These are phyloP conservation scores for Heteromeles arbutifolia DNA, from an alignment of 306 rosid species.

Conservation along the genomic window DNA sequence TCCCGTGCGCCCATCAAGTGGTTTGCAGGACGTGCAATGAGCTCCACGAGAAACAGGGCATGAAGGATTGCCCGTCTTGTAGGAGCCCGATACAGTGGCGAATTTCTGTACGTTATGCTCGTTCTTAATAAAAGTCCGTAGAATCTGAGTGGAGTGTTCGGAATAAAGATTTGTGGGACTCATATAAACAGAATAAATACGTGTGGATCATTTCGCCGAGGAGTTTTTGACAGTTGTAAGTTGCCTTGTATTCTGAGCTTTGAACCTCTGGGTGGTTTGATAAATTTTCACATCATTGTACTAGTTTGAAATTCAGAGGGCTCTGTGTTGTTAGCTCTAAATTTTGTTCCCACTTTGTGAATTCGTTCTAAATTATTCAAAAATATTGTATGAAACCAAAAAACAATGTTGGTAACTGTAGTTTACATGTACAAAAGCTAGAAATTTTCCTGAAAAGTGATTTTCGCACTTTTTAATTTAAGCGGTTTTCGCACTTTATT, in stretches of 20 bases:
- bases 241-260: slow-evolving; percentile 27
- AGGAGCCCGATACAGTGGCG: slow-evolving; percentile 85
- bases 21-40: slow-evolving; percentile 91
- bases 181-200: slow-evolving; percentile 48
- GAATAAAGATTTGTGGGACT: slow-evolving; percentile 52
- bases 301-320: background rate
- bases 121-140: slow-evolving; percentile 24
- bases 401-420: background rate
- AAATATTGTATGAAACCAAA: background rate
- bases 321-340: background rate
- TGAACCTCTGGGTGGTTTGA: slow-evolving; percentile 19
- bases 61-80: slow-evolving; percentile 95
- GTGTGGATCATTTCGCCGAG: slow-evolving; percentile 27
- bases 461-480: too few relatives aligned
- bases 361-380: background rate
- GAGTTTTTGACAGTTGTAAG: slow-evolving; percentile 28
- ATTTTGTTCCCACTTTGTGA: background rate
- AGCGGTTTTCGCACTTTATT: too few relatives aligned
- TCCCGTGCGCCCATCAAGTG: slow-evolving; percentile 94
- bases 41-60: slow-evolving; percentile 88
- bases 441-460: background rate
- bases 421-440: background rate
- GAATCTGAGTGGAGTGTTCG: slow-evolving; percentile 39
- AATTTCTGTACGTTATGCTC: slow-evolving; percentile 60
- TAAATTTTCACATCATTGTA: background rate